Conservation (phyloP, 1,139 yeast species). For the Blastobotrys petasosporus region DNA sequence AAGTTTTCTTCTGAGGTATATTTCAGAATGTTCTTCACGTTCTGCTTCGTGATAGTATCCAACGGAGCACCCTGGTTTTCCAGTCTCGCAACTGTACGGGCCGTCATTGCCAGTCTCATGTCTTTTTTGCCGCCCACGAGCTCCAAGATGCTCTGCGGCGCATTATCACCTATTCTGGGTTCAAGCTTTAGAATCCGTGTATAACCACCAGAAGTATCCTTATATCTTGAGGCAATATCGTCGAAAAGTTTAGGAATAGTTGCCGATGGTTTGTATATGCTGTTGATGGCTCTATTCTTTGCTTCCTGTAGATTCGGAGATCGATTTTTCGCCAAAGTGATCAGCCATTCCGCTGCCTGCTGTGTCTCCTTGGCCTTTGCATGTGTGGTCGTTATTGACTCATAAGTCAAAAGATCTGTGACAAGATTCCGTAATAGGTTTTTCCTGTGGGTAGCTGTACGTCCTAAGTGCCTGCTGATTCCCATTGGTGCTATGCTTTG, state of each 20-base stretch:
- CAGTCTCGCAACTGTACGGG: conserved; percentile 73
- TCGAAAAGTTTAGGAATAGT: conserved; percentile 57
- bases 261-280: conserved; percentile 37
- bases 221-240: conserved; percentile 60
- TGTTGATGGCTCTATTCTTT: conserved; percentile 23
- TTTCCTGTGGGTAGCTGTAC: conserved; percentile 46
- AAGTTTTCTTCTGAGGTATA: conserved; percentile 45
- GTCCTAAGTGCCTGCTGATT: conserved; percentile 24
- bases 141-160: conserved; percentile 85
- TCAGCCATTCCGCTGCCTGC: conserved; percentile 48
- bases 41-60: conserved; percentile 54
- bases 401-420: conserved; percentile 61
- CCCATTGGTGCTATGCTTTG: conserved; percentile 16
- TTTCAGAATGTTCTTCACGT: conserved; percentile 48
- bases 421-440: conserved; percentile 57
- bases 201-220: conserved; percentile 67
- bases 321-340: conserved; percentile 42
- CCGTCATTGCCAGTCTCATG: conserved; percentile 69
- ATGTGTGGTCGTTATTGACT: conserved; percentile 61
- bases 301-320: conserved; percentile 25
- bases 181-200: conserved; percentile 81
- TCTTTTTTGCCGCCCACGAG: conserved; percentile 77
- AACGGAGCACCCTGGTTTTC: conserved; percentile 59
- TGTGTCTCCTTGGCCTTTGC: conserved; percentile 68
- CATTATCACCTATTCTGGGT: conserved; percentile 83